Base-by-base conservation (phyloP, 2,329 filamentous ascomycete species). In the Aspergillus spinulosporus region DNA sequence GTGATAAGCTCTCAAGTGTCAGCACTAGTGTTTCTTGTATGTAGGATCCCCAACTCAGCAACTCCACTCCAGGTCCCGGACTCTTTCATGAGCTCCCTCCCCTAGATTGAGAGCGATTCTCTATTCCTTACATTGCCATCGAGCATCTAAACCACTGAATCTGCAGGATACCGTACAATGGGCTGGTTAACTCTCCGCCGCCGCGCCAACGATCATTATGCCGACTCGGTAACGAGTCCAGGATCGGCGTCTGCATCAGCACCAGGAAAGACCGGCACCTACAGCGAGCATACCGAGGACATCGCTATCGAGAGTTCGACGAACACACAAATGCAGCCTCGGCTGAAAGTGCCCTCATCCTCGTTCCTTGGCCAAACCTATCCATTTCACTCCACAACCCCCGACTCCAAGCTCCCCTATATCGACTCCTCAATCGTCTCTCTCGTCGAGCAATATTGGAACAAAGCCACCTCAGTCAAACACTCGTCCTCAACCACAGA, bases 261-360 rank as follows among this genome's bases (percentile, higher is more conserved):
- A 21, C 14, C 29, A 5, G 45, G 15, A 14, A 49, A 49, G 32
- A 37, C 7, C 12, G 36, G 32, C 4, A 36, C 26, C 6, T 49
- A 49, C n/a, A 29, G 15, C n/a, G 47, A 49, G 11, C 47, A 49
- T 21, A 11, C 36, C 47, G 47, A 49, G 7, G 15, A 49, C 9
- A 40, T 49, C 34, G 5, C 12, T 26, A 11, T n/a, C 15, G 28
- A 2, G 5, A n/a, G 15, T 37, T 21, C 21, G 6, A 31, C 26
- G 6, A 6, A 21, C 4, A 36, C 2, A 49, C 9, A 14, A n/a
- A n/a, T 32, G n/a, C 47, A 31, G 3, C n/a, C 14, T 15, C 34
- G 9, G 11, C 4, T 21, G 21, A 21, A 21, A 21, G 21, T 21
- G 21, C 21, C 34, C 34, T 11, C 11, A 15, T 21, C 14, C 34